Conservation (phyloP, 768 basidiomycete genomes). For the Kwoniella botswanensis region DNA sequence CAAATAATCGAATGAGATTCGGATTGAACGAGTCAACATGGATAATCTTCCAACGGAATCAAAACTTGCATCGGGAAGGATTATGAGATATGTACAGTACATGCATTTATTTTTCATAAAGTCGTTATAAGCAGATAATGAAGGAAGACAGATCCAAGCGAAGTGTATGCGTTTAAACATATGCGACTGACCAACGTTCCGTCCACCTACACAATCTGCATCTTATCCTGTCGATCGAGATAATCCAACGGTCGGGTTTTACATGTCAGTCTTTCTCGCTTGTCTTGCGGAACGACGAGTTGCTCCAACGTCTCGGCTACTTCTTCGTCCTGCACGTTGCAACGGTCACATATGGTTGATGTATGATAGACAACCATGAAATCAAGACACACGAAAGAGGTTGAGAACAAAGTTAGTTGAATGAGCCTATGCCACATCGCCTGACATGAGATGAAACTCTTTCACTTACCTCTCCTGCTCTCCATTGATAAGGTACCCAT, state of each 20-base stretch:
- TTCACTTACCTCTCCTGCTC: conserved; percentile 33
- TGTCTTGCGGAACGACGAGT: conserved; percentile 44
- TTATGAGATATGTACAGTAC: too few relatives aligned
- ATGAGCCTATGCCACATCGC: too few relatives aligned
- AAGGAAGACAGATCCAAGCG: not conserved
- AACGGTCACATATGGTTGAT: too few relatives aligned
- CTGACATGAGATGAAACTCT: too few relatives aligned
- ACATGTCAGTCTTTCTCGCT: conserved; percentile 39
- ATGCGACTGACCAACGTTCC: not conserved
- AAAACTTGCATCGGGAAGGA: not conserved
- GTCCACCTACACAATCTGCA: conserved; percentile 4
- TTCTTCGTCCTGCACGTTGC: conserved; percentile 28
- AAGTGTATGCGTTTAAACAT: not conserved
- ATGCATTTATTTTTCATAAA: not conserved
- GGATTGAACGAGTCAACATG: too few relatives aligned
- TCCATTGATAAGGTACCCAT: conserved; percentile 49
- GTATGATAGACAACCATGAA: too few relatives aligned
- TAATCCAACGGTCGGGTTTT: conserved; percentile 48
- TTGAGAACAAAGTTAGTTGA: too few relatives aligned
- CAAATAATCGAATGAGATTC: too few relatives aligned
- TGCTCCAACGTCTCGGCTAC: conserved; percentile 33
- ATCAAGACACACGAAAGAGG: too few relatives aligned
- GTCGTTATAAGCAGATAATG: not conserved
- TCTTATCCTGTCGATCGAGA: conserved; percentile 31
- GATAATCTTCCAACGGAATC: not conserved